These are phyloP conservation scores for Neopestalotiopsis clavispora DNA, from an alignment of 2,329 filamentous ascomycete genomes.

Conservation along the genomic window DNA sequence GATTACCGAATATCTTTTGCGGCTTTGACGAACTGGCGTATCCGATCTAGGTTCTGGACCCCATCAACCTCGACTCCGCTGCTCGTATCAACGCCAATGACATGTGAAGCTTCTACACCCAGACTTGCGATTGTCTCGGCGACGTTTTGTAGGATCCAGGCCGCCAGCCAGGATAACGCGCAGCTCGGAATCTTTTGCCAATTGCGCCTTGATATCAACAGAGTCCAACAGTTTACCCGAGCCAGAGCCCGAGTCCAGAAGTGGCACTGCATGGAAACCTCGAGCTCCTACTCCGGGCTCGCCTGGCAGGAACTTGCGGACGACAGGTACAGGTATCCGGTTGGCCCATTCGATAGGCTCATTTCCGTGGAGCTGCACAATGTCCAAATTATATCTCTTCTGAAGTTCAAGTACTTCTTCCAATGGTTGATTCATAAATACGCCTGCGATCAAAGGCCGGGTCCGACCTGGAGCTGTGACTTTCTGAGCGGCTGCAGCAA, in stretches of 20 bases:
- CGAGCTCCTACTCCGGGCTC: conserved; percentile 73
- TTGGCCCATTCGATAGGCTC: conserved; percentile 92
- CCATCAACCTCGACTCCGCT: conserved; percentile 90
- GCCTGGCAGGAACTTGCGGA: conserved; percentile 81
- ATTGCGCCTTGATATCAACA: conserved; percentile 67
- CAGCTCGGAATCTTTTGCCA: conserved; percentile 73
- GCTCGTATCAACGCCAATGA: conserved; percentile 89
- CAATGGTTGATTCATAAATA: conserved; percentile 91
- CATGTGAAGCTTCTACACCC: conserved; percentile 62
- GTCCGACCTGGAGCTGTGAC: conserved; percentile 48
- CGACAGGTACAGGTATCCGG: conserved; percentile 89
- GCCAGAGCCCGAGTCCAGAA: conserved; percentile 87
- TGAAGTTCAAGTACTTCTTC: conserved; percentile 82
- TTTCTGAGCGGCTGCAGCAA: conserved; percentile 57
- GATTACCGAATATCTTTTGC: conserved; percentile 57
- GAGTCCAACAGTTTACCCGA: conserved; percentile 81
- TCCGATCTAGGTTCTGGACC: conserved; percentile 80
- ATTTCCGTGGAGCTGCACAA: conserved; percentile 90
- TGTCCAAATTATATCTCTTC: conserved; percentile 75
- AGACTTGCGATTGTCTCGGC: conserved; percentile 66
- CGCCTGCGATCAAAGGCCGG: conserved; percentile 82
- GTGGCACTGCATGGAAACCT: conserved; percentile 81
- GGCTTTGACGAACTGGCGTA: conserved; percentile 77
- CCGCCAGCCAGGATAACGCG: conserved; percentile 85
- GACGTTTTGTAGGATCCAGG: conserved; percentile 82